Evolutionary conservation across 1,284 basidiomycete genomes (phyloP), one percentile per base, ranked within the genome.

Genomic region (Thecaphora thlaspeos): DNA sequence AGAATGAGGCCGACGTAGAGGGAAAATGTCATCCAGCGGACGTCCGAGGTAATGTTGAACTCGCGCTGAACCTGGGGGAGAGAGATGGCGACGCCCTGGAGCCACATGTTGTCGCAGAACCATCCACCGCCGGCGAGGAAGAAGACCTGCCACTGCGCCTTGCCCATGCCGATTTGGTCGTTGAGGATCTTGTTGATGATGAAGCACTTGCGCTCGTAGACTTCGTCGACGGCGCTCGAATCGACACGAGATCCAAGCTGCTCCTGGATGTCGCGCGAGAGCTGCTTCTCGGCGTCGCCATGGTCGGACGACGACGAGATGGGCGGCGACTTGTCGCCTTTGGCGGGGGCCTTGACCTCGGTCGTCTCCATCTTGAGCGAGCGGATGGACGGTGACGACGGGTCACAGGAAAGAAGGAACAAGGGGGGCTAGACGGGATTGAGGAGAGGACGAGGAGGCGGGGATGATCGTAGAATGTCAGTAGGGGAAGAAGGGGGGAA

Each of bases 151-250:
- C 70, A 72, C 46, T 66, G 63, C 12, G 66, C 55, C 55, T 68
- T 68, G 53, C 72, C 73, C 72, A 76, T 74, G 39, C 71, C 71
- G 26, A 75, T 73, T 41, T 75, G 55, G 34, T 77, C 73, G 56
- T 74, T 75, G 56, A 77, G 71, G 36, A 76, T 68, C 54, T 68
- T 64, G 65, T 77, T 77, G 50, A 77, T 51, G 40, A 77, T 71
- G 51, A 70, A 76, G 41, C 72, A 69, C 51, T 77, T 77, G 45
- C 73, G 57, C 39, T 55, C 57, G 51, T 76, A 76, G 30, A 70
- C 53, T n/a, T 71, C 59, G 43, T 69, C 70, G 32, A 75, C 60
- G 2, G 67, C 68, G 26, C 41, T 37, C 38, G 51, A 47, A 26
- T 70, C 70, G 26, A 44, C 43, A 22, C 55, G 59, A 4, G 10